These are phyloP conservation scores for Ceratocystis huliohia DNA, from an alignment of 2,329 filamentous ascomycete species.

Conservation along the genomic window DNA sequence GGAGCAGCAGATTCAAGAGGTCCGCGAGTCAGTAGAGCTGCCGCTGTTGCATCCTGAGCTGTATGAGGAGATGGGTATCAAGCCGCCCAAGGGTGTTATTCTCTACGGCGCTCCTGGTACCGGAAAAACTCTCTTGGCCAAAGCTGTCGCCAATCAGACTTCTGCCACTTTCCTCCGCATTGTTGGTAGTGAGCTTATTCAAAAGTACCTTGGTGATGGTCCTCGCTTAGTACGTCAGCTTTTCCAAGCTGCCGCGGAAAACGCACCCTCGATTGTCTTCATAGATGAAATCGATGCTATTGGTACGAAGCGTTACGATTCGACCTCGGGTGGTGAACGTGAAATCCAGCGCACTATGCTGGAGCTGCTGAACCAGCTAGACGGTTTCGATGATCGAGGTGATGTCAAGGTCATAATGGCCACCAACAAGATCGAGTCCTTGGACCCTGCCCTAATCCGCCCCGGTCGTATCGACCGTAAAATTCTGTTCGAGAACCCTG, in stretches of 20 bases:
- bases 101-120: conserved; percentile 95
- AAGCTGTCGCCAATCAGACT: conserved; percentile 97
- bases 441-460: conserved; percentile 90
- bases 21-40: conserved; percentile 90
- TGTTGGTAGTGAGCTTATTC: conserved; percentile 91
- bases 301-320: conserved; percentile 96
- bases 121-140: conserved; percentile 89
- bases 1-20: conserved; percentile 92
- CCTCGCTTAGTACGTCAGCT: conserved; percentile 90
- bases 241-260: conserved; percentile 90
- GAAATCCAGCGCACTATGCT: conserved; percentile 98
- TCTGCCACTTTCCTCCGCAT: conserved; percentile 96
- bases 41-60: conserved; percentile 90
- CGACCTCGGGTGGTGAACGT: conserved; percentile 88
- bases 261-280: conserved; percentile 93
- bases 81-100: conserved; percentile 98
- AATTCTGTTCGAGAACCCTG: conserved; percentile 60
- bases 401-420: conserved; percentile 99
- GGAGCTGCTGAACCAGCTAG: conserved; percentile 93
- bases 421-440: conserved; percentile 97
- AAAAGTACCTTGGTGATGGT: conserved; percentile 96
- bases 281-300: conserved; percentile 99
- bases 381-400: conserved; percentile 95
- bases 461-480: conserved; percentile 97
- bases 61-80: conserved; percentile 99